Base-by-base conservation (phyloP, 108 stramenopile genomes). In the Cylindrotheca closterium region DNA sequence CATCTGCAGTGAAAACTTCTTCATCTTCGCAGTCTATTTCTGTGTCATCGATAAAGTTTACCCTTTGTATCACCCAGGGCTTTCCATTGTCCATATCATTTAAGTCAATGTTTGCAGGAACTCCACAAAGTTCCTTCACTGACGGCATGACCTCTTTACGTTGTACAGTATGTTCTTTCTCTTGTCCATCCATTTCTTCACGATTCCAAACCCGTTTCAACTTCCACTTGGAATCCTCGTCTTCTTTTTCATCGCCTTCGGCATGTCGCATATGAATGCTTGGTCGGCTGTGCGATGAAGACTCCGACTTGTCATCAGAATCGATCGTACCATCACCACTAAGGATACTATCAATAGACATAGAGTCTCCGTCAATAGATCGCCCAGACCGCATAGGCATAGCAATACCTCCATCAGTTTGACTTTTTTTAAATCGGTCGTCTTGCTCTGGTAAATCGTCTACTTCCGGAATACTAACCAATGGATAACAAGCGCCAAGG, bases 181-280 rank as follows among this genome's bases (percentile, higher is more conserved):
- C 65, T 30, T 67, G 55, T 29, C 29, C 65, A 48, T 67, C 65
- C 30, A 53, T 52, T 3, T 29, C 47, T 23, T 67, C 65, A 18
- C 55, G 24, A 18, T 51, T 46, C 65, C 65, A 67, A 1, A 67
- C 25, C 27, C 65, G 54, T 21, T 47, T 55, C 15, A 67, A 46
- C 30, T 30, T 67, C 55, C 54, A 67, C 45, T 47, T 48, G 1
- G 63, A n/a, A n/a, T n/a, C n/a, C 37, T 15, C 37, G 18, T 67
- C 55, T 4, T 24, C 17, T 30, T 33, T 23, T 46, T 47, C n/a
- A 8, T 21, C 45, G 12, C 27, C 47, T 10, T 23, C 23, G 12
- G 30, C 5, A 10, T 54, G 55, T 0, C 55, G 55, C 22, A 67
- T 56, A 54, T 55, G 56, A 26, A 67, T 52, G 28, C 56, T 55